Evolutionary conservation across 192 early-diverging fungal species (phyloP).

Genomic region (Umbelopsis vinacea): DNA sequence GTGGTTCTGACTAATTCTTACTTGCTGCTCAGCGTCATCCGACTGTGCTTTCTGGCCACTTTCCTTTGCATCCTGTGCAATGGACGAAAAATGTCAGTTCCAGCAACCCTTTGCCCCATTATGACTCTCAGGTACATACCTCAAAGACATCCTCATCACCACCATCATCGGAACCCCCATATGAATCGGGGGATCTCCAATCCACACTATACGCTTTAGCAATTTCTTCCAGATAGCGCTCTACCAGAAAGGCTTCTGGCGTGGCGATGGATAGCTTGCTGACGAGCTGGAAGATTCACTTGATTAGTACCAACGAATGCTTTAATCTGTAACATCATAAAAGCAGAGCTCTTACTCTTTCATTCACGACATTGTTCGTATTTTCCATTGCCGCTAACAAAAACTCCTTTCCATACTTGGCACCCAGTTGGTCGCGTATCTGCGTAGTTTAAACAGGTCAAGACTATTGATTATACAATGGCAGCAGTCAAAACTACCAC

Average conservation of each 20-base stretch:
- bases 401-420: conserved; percentile 87
- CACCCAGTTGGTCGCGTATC: conserved; percentile 79
- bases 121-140: conserved; percentile 16
- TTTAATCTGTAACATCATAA: not conserved
- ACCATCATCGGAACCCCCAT: conserved; percentile 40
- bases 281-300: not conserved
- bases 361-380: conserved; percentile 72
- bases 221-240: conserved; percentile 88
- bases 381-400: conserved; percentile 76
- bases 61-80: not conserved
- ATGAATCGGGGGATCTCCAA: conserved; percentile 61
- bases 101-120: not conserved
- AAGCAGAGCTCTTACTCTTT: conserved; percentile 53
- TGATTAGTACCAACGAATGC: not conserved
- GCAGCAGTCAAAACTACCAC: not conserved
- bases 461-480: conserved; percentile 23
- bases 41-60: not conserved
- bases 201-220: conserved; percentile 78
- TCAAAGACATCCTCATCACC: conserved; percentile 32
- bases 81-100: too few relatives aligned
- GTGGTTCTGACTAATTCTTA: not conserved
- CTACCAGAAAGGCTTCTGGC: conserved; percentile 80
- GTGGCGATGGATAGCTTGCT: conserved; percentile 82
- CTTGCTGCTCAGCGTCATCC: not conserved
- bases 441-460: conserved; percentile 15